Base-by-base conservation (phyloP, 2,329 filamentous ascomycete species). In the Talaromyces pinophilus region DNA sequence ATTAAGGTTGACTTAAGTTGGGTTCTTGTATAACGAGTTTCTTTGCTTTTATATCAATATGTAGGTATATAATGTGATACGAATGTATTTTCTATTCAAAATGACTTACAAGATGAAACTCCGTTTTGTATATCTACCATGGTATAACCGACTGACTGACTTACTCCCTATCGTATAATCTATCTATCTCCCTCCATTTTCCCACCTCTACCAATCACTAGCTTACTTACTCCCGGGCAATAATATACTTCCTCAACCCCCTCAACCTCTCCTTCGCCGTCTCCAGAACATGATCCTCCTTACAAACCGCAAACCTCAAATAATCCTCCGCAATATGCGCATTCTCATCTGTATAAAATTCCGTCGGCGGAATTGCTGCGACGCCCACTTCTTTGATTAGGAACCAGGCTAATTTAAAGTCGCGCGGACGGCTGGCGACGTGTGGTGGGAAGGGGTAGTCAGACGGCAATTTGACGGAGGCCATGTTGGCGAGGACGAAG, bases 321-420 rank as follows among this genome's bases (percentile, higher is more conserved):
- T 96, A 99, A 73, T 98, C 90, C 82, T 97, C 92, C 0, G 92
- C 95, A 72, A 97, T 87, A 73, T 91, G 88, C 33, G 91, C 88
- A 74, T 97, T 97, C 52, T 79, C 82, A 19, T 92, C 89, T 0
- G 94, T 97, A 78, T 97, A 98, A 79, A 99, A 99, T 79, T 99
- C 95, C 0, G 93, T 97, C 0, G 95, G 95, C 19, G 95, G 95
- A 69, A 99, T 97, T 8, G 94, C 93, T 2, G 95, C 95, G 33
- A 99, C 92, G 10, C 95, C 95, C 22, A 99, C 84, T 82, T 99
- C 94, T 77, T 93, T 93, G 79, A 99, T 99, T 72, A 97, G 81
- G 82, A 98, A 98, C 94, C 94, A 99, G 42, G 89, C 88, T 57
- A 99, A 86, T 83, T 96, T 92, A 82, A 98, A 99, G 78, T 99